Percentiles rank a stretch among this genome's conserved stretches.
phyloP scores from a whole-genome alignment of 805 yeast species.

The Yarrowia divulgata region DNA sequence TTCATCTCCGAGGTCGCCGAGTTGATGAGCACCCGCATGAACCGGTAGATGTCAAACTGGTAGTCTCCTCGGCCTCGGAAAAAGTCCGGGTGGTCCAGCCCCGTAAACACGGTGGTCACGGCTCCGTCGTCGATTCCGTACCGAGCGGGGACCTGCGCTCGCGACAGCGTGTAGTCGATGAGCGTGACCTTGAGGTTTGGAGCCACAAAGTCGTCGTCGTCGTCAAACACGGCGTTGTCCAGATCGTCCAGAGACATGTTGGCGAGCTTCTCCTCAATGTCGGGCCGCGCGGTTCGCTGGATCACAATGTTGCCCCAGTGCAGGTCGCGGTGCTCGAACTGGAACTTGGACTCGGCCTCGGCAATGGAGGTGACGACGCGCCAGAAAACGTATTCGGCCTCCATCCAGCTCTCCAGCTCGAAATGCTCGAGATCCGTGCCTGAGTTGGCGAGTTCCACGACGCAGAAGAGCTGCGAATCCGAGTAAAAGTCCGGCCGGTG shows the following conservation, averaged over 20 bases:
- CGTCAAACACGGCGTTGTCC: constrained; percentile 40
- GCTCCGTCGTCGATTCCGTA: constrained; percentile 43
- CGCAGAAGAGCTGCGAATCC: constrained; percentile 50
- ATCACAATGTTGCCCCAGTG: constrained; percentile 71
- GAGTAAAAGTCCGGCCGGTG: constrained; percentile 53
- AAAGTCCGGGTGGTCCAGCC: constrained; percentile 70
- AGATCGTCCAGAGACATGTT: constrained; percentile 38
- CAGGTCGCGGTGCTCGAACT: constrained; percentile 76
- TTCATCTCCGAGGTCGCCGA: constrained; percentile 8
- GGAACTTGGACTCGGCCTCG: constrained; percentile 58
- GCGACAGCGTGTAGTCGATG: constrained; percentile 64
- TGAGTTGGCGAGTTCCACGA: constrained; percentile 49
- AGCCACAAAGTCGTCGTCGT: constrained; percentile 41
- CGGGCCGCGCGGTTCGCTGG: constrained; percentile 26
- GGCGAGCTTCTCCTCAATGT: constrained; percentile 38
- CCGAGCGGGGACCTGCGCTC: constrained; percentile 51
- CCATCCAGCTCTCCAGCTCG: constrained; percentile 51
- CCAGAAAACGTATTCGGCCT: constrained; percentile 60
- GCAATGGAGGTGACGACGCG: constrained; percentile 58
- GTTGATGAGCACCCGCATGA: constrained; percentile 56
- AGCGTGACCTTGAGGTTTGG: constrained; percentile 55
- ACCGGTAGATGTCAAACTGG: constrained; percentile 65
- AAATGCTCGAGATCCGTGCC: constrained; percentile 58
- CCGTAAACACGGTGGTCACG: constrained; percentile 53
- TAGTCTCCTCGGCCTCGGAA: constrained; percentile 67